Evolutionary conservation across 176 grass and related monocot species (phyloP).

Genomic region (Lolium rigidum): DNA sequence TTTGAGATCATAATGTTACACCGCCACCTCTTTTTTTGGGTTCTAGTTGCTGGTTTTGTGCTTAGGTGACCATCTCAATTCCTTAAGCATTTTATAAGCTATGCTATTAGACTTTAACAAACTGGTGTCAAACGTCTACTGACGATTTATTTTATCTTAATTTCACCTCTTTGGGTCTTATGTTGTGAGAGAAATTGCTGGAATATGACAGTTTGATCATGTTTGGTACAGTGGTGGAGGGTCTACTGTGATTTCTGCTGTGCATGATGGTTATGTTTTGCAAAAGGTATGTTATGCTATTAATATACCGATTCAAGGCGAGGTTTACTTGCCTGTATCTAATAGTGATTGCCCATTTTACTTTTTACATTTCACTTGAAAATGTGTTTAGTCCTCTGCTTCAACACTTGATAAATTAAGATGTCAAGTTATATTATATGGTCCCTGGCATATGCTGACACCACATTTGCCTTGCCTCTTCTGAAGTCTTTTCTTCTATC

Average conservation of each 20-base stretch:
- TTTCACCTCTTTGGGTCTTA: conserved; percentile 29
- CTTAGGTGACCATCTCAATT: conserved; percentile 8
- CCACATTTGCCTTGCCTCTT: not conserved
- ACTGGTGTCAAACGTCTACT: not conserved
- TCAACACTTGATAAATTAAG: conserved; percentile 4
- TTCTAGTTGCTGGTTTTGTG: not conserved
- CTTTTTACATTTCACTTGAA: conserved; percentile 9
- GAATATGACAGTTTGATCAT: conserved; percentile 41
- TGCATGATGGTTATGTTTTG: conserved; percentile 97
- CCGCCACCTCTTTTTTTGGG: not conserved
- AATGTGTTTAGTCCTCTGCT: conserved; percentile 11
- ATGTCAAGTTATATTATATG: conserved; percentile 10
- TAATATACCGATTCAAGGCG: conserved; percentile 16
- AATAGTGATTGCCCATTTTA: conserved; percentile 12
- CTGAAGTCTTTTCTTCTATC: not conserved
- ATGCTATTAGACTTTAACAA: not conserved
- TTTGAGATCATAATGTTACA: not conserved
- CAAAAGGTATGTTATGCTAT: conserved; percentile 78
- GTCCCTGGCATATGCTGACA: not conserved
- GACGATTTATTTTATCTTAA: conserved; percentile 5
- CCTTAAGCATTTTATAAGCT: conserved; percentile 20
- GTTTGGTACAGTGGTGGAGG: conserved; percentile 85
- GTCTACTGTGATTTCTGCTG: conserved; percentile 92
- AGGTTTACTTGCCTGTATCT: conserved; percentile 5
- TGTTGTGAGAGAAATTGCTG: conserved; percentile 7